phyloP scores from a whole-genome alignment of 345 rosid species.

The Eucalyptus shirleyi region DNA sequence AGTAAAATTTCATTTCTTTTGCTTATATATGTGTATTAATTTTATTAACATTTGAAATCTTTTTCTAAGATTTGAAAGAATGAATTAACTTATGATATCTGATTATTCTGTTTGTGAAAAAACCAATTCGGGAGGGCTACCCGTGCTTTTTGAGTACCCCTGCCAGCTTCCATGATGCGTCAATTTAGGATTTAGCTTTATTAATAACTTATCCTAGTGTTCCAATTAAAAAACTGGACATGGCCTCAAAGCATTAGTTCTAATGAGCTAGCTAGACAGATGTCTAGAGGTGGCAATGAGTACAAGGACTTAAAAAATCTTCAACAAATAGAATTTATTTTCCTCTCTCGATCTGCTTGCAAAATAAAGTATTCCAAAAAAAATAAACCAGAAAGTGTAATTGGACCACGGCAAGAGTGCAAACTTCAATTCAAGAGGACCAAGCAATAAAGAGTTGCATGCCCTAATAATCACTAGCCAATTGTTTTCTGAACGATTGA shows the following conservation, averaged over 20 bases:
- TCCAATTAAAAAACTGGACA: background rate
- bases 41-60: background rate
- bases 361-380: background rate
- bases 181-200: background rate
- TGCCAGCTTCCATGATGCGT: background rate
- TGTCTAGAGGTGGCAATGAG: background rate
- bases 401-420: background rate
- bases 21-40: background rate
- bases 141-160: background rate
- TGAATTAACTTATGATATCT: background rate
- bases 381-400: background rate
- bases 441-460: background rate
- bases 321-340: background rate
- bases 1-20: background rate
- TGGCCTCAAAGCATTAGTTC: background rate
- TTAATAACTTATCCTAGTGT: background rate
- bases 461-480: background rate
- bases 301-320: background rate
- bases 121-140: background rate
- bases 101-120: background rate
- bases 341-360: background rate
- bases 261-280: background rate
- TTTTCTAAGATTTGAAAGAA: background rate
- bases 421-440: background rate
- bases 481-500: background rate